Evolutionary conservation across 2,329 filamentous ascomycete genomes (phyloP), one percentile per base, ranked within the genome.

Genomic region (Didymella keratinophila): DNA sequence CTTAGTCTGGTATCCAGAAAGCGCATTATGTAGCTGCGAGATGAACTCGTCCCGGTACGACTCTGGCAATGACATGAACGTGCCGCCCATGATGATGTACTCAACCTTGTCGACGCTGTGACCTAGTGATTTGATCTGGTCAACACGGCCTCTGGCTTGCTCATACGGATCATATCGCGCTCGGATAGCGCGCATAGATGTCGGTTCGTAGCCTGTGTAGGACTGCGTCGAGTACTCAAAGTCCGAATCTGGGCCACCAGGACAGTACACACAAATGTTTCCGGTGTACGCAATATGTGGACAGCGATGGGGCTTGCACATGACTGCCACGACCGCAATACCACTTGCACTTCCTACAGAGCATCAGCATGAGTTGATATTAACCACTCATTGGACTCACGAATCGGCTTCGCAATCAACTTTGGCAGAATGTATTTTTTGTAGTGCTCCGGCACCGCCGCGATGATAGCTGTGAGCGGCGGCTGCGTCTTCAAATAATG

Each of bases 71-170:
- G 94, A 98, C 96, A 99, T 99, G 79, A 99, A 99, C 0, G 95
- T 99, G 66, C 95, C 95, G 60, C 95, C 95, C 95, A 99, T 99
- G 75, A 99, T 97, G 74, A 99, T 99, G 78, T 98, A 99, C 81
- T 99, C 95, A 23, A 99, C 95, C 78, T 99, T 99, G 80, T 99
- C 95, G 46, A 99, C 95, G 44, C 92, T 97, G 78, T 99, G 95
- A 0, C 95, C 95, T 0, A 99, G 84, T 2, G 92, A 91, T 78
- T 96, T 96, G 73, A 99, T 92, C 80, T 99, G 95, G 70, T 99
- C 96, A 6, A 99, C 94, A 67, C 95, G 88, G 41, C 95, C 95
- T 75, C 95, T 86, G 16, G 95, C 95, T 81, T 99, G 95, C 78
- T 99, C 95, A 69, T 97, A 99, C 0, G 95, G 95, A 73, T 99